phyloP scores from a whole-genome alignment of 768 basidiomycete species.

The Royoungia palumana region DNA sequence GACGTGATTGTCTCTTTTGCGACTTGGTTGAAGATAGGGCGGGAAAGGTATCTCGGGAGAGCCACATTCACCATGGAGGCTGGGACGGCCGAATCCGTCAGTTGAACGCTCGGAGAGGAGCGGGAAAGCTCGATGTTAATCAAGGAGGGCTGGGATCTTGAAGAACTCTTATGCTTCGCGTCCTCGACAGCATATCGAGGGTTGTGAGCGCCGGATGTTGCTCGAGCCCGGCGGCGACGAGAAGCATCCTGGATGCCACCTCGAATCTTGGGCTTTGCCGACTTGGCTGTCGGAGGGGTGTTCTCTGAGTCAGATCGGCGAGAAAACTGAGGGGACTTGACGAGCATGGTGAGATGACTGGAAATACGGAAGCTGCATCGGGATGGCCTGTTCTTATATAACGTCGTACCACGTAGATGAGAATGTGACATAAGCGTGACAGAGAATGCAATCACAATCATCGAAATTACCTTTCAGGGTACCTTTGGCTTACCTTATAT shows the following conservation, averaged over 20 bases:
- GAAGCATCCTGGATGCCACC: slow-evolving; percentile 33
- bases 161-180: slow-evolving; percentile 35
- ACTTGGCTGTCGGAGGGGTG: slow-evolving; percentile 25
- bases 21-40: slow-evolving; percentile 17
- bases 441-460: slow-evolving; percentile 34
- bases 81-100: slow-evolving; percentile 3
- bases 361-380: background rate
- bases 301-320: slow-evolving; percentile 33
- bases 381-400: slow-evolving; percentile 24
- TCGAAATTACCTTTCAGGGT: slow-evolving; percentile 22
- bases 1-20: slow-evolving; percentile 12
- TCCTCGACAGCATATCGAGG: slow-evolving; percentile 37
- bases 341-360: slow-evolving; percentile 24
- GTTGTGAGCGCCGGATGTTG: slow-evolving; percentile 25
- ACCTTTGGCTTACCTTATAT: slow-evolving; percentile 12
- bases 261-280: slow-evolving; percentile 17
- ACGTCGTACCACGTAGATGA: slow-evolving; percentile 6
- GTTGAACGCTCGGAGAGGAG: slow-evolving; percentile 3
- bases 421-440: slow-evolving; percentile 26
- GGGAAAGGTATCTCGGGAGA: slow-evolving; percentile 26
- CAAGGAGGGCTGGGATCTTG: slow-evolving; percentile 12
- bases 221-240: slow-evolving; percentile 40
- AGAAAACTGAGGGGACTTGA: slow-evolving; percentile 18
- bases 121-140: slow-evolving; percentile 31
- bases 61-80: slow-evolving; percentile 9